Base-by-base conservation (phyloP, 495 filamentous ascomycete genomes). In the Aspergillus baeticus region DNA sequence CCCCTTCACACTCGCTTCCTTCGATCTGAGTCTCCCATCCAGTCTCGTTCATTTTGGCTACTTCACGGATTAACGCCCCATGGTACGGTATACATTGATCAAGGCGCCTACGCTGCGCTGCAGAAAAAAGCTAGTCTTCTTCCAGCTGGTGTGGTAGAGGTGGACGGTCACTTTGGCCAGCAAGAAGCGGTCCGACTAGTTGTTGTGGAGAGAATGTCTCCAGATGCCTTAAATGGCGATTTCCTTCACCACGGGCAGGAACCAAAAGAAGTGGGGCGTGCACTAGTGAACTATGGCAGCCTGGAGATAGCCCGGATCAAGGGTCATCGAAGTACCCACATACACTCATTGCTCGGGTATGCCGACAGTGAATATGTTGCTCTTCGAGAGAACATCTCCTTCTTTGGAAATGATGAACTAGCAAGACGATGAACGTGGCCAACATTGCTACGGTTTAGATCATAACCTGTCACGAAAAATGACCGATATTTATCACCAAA, bases 331-430 rank as follows among this genome's bases (percentile, higher is more conserved):
- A 97, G 92, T 64, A 81, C 76, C 1, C 87, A 94, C 65, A 96
- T 98, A 55, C 79, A 84, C 39, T 74, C 79, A 0, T 60, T 92
- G 26, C 67, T 98, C 34, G 94, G 94, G 4, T 98, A 96, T 77
- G 87, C 92, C 26, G 92, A 97, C 63, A 92, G 88, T 55, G 91
- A 97, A 71, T 96, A 98, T 77, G 89, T 98, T 39, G 93, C 93
- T 7, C 75, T 91, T 61, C 79, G 91, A 54, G 91, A 95, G 70
- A 95, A 93, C 62, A 87, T 96, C 36, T 89, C 90, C 15, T 87
- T 96, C 55, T 87, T 91, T 43, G 73, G 69, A 33, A 65, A 59
- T 10, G 68, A 72, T 22, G 67, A 68, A 42, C 39, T 23, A 14
- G 6, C 23, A 29, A 42, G 34, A 33, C 42, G 35, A 36, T 58